Base-by-base conservation (phyloP, 164 flowering plant genomes). In the Annona squamosa region DNA sequence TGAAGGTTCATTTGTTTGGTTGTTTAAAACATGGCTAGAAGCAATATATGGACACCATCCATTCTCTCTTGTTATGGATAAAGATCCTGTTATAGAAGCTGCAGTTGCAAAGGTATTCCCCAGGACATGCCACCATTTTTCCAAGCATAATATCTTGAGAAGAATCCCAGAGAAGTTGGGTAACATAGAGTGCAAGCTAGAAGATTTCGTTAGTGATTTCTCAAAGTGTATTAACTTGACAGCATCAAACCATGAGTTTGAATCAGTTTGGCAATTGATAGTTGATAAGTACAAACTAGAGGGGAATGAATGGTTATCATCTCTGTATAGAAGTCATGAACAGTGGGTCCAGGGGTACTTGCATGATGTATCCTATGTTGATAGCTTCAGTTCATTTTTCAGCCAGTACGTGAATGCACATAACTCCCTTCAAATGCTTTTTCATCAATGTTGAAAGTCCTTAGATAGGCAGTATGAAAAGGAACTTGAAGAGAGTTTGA, bases 161-260 rank as follows among this genome's bases (percentile, higher is more conserved):
- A 86, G 86, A 77, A 84, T 86, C 78, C 87, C 83, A 74, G 85
- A 86, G 75, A 87, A 79, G 80, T 66, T 85, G 73, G 85, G 84
- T 75, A 87, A 78, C 82, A 84, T 81, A 37, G 84, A 83, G 70
- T 74, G 65, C 65, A 75, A 72, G 9, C 81, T 84, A 42, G 46
- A 66, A 81, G 79, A 73, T 84, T 81, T 88, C 72, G 84, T 83
- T 76, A 70, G 78, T 65, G 91, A 87, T 48, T 80, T 88, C 71
- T 84, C 81, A 68, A 88, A 85, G 26, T 88, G 90, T 77, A 85
- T 88, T 68, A 86, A 84, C 71, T 47, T 83, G 80, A 82, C 85
- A 12, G 90, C 84, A 76, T 83, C 87, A 62, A 84, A 84, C 48
- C 90, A 88, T 74, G 92, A 88, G 76, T 88, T 88, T 86, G 92